Base-by-base conservation (phyloP, 768 basidiomycete species). In the Glaciozyma martinii region DNA sequence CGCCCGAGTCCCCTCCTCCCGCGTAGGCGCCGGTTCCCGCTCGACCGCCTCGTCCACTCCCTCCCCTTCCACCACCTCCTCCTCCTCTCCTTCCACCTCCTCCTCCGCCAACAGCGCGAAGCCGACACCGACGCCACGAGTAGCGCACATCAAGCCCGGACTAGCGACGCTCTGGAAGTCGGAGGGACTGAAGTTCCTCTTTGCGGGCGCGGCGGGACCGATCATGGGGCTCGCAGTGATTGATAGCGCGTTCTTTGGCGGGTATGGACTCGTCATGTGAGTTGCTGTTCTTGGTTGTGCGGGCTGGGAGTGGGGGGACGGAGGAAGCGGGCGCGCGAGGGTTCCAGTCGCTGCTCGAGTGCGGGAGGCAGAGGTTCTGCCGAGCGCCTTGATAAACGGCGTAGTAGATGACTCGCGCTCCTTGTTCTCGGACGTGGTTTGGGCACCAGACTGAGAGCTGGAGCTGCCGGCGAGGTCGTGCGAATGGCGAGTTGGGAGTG, bases 151-250 rank as follows among this genome's bases (percentile, higher is more conserved):
- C 32, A 25, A 53, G 19, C 29, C 61, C 40, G 7, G 19, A 47
- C 46, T 25, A 19, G 25, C 55, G 13, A 25, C 33, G 3, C n/a
- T 71, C n/a, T 71, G 66, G 49, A 53, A 61, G 23, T 37, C 70
- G 15, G 70, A 71, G 42, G 70, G 70, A 0, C 25, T 60, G 25
- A 56, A 64, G 19, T 67, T 71, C 66, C 60, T 71, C 55, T 71
- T 67, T 23, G 70, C 70, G 1, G 70, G 70, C 3, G 66, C 70
- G 44, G 66, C 66, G 19, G 70, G 70, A 0, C 70, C 70, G 15
- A 71, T 71, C 56, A 61, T 71, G 29, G 70, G 66, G 4, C 49
- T 71, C 18, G 66, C 70, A 19, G 63, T 71, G 29, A 71, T 71
- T 54, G 70, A 71, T 27, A 60, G 57, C 30, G 70, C 70, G 16